Conservation (phyloP, 192 early-diverging fungal species). For the Dimargaris cristalligena region DNA sequence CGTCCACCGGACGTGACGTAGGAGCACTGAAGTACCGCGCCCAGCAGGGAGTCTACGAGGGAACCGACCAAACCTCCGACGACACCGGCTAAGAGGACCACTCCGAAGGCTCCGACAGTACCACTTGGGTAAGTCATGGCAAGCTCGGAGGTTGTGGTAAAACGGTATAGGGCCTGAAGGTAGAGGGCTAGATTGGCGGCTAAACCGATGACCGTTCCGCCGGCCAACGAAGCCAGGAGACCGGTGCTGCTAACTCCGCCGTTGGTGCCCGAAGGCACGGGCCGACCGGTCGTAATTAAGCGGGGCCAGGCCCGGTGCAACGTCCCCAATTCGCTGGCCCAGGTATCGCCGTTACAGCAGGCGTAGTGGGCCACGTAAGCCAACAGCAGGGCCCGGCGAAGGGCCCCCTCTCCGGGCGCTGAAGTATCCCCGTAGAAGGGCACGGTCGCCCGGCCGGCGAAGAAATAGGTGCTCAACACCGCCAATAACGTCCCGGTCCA, state of each 20-base stretch:
- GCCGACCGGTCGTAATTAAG: slow-evolving; percentile 60
- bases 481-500: slow-evolving; percentile 23
- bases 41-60: slow-evolving; percentile 72
- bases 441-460: slow-evolving; percentile 17
- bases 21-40: slow-evolving; percentile 56
- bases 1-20: slow-evolving; percentile 48
- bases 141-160: no score
- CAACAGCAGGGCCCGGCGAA: no score
- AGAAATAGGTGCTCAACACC: slow-evolving; percentile 21
- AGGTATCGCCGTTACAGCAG: slow-evolving; percentile 54
- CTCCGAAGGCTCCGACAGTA: no score
- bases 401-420: slow-evolving; percentile 21
- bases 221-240: slow-evolving; percentile 53
- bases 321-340: slow-evolving; percentile 81
- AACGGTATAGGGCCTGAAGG: slow-evolving; percentile 29
- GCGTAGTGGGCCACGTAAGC: slow-evolving; percentile 43
- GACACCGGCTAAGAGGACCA: no score
- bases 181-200: slow-evolving; percentile 32
- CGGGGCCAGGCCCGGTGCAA: slow-evolving; percentile 53
- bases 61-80: slow-evolving; percentile 59
- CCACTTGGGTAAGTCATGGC: no score
- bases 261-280: slow-evolving; percentile 84
- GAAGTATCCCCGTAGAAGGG: slow-evolving; percentile 15
- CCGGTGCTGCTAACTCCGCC: slow-evolving; percentile 66
- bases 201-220: slow-evolving; percentile 54